phyloP scores from a whole-genome alignment of 2,329 filamentous ascomycete genomes.

The Phyllosticta paracitricarpa region DNA sequence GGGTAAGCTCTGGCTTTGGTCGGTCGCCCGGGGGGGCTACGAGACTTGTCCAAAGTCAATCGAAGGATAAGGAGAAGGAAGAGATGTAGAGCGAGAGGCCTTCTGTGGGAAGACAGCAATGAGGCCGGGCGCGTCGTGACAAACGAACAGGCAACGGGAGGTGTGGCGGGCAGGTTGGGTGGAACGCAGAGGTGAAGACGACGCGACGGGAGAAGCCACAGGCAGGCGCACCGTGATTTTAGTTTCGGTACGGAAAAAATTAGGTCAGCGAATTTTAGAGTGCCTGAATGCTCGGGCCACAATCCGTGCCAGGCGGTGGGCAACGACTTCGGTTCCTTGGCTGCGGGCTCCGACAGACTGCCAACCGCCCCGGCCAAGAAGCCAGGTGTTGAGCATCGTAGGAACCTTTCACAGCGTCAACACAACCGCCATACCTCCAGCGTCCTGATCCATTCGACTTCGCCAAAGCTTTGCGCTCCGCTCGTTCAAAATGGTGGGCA shows the following conservation, averaged over 20 bases:
- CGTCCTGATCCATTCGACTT: not conserved
- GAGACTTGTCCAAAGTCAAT: not conserved
- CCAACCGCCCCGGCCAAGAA: not conserved
- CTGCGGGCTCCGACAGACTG: constrained; percentile 2
- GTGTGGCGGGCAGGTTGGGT: no score
- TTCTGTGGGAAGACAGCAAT: no score
- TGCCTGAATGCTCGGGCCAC: not conserved
- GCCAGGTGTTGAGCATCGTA: constrained; percentile 7
- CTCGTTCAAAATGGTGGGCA: constrained; percentile 4
- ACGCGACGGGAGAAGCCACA: not conserved
- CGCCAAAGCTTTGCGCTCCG: not conserved
- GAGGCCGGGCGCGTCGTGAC: no score
- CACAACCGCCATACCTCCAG: not conserved
- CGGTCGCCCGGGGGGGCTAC: not conserved
- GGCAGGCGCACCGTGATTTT: not conserved
- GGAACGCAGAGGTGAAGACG: not conserved
- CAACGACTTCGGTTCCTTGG: not conserved
- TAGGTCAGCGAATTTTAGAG: not conserved
- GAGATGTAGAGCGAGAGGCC: not conserved
- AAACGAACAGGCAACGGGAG: no score
- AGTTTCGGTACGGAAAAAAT: not conserved
- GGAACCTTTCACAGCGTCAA: not conserved
- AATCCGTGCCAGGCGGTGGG: no score
- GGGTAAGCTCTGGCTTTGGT: not conserved
- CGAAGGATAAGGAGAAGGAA: not conserved